Evolutionary conservation across 352 stramenopile genomes (phyloP).

Genomic region (Saprolegnia parasitica): DNA sequence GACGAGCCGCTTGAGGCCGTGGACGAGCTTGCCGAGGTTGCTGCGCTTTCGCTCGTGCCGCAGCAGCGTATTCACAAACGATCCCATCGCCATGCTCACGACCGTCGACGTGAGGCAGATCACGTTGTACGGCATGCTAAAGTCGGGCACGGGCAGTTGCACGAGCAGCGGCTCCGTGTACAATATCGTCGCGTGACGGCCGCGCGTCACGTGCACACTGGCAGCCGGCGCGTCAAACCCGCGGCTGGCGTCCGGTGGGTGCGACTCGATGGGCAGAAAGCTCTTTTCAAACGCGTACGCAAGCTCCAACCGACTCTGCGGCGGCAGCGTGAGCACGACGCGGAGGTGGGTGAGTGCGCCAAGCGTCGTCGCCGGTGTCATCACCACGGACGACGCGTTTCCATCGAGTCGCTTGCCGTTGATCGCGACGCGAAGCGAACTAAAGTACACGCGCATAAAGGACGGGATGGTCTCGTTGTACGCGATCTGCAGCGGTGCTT

Average conservation of each 20-base stretch:
- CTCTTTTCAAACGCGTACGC: conserved; percentile 76
- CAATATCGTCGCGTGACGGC: conserved; percentile 32
- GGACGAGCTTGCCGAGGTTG: conserved; percentile 18
- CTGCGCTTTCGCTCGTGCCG: conserved; percentile 32
- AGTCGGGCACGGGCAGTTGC: conserved; percentile 77
- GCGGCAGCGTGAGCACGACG: conserved; percentile 47
- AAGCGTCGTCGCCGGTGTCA: conserved; percentile 56
- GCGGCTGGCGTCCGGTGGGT: conserved; percentile 80
- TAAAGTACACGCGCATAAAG: conserved; percentile 76
- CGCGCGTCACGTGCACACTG: conserved; percentile 25
- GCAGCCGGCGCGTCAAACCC: conserved; percentile 61
- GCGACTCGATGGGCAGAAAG: conserved; percentile 75
- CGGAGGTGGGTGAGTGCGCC: conserved; percentile 54
- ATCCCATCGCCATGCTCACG: conserved; percentile 80
- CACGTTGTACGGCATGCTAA: conserved; percentile 89
- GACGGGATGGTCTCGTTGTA: conserved; percentile 79
- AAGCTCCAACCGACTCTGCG: conserved; percentile 39
- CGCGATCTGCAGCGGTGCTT: conserved; percentile 47
- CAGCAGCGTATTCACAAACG: conserved; percentile 75
- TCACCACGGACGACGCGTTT: conserved; percentile 35
- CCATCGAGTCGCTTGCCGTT: conserved; percentile 3
- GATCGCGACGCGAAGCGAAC: conserved; percentile 43
- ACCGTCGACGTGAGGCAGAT: conserved; percentile 89
- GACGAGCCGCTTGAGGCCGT: background rate
- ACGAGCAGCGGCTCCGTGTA: conserved; percentile 82